These are phyloP conservation scores for Anaeramoeba flamelloides DNA, from an alignment of 78 protist genomes.

Conservation along the genomic window DNA sequence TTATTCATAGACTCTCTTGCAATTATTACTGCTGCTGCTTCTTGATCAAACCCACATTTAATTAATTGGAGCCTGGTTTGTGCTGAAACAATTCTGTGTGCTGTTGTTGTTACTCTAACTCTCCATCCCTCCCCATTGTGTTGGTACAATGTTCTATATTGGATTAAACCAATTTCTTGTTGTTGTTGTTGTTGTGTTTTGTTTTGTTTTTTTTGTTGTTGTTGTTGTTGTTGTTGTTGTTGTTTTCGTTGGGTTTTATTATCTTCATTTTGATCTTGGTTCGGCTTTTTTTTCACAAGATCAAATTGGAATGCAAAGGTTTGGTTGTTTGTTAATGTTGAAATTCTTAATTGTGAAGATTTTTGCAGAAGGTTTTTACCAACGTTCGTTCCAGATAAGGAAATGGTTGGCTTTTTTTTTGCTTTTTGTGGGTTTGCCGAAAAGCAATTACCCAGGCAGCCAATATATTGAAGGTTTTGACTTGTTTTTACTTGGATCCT, in stretches of 20 bases:
- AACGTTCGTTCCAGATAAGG: too few species aligned
- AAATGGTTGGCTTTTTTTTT: too few species aligned
- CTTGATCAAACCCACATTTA: slow-evolving; percentile 12
- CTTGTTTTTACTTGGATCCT: background rate
- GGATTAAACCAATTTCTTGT: slow-evolving; percentile 2
- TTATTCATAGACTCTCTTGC: background rate
- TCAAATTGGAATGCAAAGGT: slow-evolving; percentile 12
- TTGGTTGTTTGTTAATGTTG: background rate
- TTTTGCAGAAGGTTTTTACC: too few species aligned
- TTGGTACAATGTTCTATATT: background rate
- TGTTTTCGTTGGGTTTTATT: too few species aligned
- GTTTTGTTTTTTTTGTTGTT: background rate
- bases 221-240: too few species aligned
- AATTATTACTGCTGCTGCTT: slow-evolving; percentile 12
- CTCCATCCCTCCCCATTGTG: background rate
- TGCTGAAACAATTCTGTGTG: background rate
- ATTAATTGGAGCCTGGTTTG: background rate
- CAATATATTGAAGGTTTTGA: background rate
- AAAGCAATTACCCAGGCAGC: slow-evolving; percentile 1
- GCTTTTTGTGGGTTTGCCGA: background rate
- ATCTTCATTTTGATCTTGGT: background rate
- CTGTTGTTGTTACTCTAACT: slow-evolving; percentile 4
- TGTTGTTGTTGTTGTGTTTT: background rate
- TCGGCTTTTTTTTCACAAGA: background rate
- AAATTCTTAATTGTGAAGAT: background rate